Base-by-base conservation (phyloP, 768 basidiomycete species). In the Tylopilus rubrobrunneus region DNA sequence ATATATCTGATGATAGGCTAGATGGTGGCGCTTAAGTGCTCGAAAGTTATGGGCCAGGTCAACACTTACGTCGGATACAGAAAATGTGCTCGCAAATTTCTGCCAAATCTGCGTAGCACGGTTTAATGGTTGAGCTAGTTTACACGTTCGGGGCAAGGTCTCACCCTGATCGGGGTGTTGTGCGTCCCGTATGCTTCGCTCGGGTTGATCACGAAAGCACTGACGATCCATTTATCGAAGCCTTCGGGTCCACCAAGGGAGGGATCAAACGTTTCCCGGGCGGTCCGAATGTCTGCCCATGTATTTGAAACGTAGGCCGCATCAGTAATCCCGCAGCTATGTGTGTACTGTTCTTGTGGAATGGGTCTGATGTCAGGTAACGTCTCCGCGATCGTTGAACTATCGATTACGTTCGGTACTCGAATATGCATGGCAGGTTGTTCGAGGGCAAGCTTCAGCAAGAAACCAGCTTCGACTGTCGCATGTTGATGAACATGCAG, bases 401-500 rank as follows among this genome's bases (percentile, higher is more conserved):
- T 29, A 19, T 64, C 58, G 7, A 76, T 48, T 7, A 54, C 49
- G 4, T 56, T 56, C 23, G 63, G 1, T 61, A 57, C 14, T 28
- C 71, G 62, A 23, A 80, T 67, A 58, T 79, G 76, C 37, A 79
- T 63, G 4, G 66, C 65, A 7, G 73, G 67, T 21, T 76, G 70
- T 31, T 68, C 52, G 19, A 76, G 57, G 7, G 76, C 76, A n/a
- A 72, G 64, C 10, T 63, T 29, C 10, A 78, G 63, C 19, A 79
- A 62, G 39, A 67, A 56, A 25, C 58, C 47, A 1, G 64, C 68
- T 45, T 74, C 73, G 5, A 74, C 76, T 6, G 71, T 73, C 19
- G 74, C 76, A 40, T 78, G 68, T 21, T 78, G 67, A 55, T 79
- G 78, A 1, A 68, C 71, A 50, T 79, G 77, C 2, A 80, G 60